Conservation (phyloP, 1,284 basidiomycete species). For the Moesziomyces parantarcticus region DNA sequence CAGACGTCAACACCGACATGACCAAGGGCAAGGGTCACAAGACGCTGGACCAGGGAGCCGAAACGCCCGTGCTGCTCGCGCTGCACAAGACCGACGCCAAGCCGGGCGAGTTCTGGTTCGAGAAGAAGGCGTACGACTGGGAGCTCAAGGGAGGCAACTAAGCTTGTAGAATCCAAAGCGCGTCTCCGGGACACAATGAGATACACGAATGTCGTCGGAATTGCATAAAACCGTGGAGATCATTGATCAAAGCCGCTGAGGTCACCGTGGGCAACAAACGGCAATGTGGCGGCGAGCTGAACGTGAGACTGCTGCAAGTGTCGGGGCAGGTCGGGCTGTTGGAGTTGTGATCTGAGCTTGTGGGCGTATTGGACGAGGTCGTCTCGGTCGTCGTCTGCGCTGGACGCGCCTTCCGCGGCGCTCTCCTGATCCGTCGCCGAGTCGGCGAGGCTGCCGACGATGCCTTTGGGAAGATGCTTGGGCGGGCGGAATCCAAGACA, state of each 20-base stretch:
- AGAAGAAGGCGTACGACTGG: slow-evolving; percentile 33
- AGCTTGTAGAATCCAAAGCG: not conserved
- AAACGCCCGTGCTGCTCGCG: slow-evolving; percentile 63
- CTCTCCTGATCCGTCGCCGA: not conserved
- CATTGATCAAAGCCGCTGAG: slow-evolving; percentile 41
- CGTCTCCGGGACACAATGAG: not conserved
- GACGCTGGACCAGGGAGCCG: slow-evolving; percentile 61
- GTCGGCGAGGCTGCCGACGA: slow-evolving; percentile 18
- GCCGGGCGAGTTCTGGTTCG: slow-evolving; percentile 46
- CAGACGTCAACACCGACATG: slow-evolving; percentile 62
- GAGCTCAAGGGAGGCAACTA: slow-evolving; percentile 8
- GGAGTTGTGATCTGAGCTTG: slow-evolving; percentile 19
- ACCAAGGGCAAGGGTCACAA: slow-evolving; percentile 56
- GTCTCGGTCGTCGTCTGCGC: slow-evolving; percentile 22
- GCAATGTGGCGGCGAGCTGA: slow-evolving; percentile 26
- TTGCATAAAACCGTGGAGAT: not conserved
- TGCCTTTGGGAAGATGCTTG: slow-evolving; percentile 18
- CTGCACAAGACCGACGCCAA: slow-evolving; percentile 45
- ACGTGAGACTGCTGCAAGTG: slow-evolving; percentile 5
- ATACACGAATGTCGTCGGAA: too few relatives aligned
- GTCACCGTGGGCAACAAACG: slow-evolving; percentile 44
- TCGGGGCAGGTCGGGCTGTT: slow-evolving; percentile 6
- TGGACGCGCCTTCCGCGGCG: not conserved
- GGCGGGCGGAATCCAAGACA: slow-evolving; percentile 70
- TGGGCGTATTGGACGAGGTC: slow-evolving; percentile 34